These are phyloP conservation scores for Copromyces sp. DNA, from an alignment of 495 filamentous ascomycete genomes.

Conservation along the genomic window DNA sequence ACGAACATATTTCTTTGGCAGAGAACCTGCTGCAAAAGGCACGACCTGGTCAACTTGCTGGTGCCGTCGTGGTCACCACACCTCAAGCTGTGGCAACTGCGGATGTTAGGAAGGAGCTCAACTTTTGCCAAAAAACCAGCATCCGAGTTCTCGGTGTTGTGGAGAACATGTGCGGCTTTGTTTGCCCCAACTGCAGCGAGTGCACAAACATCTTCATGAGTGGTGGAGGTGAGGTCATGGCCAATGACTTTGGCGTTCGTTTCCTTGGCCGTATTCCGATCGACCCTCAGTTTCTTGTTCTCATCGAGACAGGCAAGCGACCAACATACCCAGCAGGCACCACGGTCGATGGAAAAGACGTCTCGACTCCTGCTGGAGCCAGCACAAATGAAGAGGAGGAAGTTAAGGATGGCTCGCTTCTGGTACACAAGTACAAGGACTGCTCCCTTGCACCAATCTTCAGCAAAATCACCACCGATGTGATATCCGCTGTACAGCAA, in stretches of 20 bases:
- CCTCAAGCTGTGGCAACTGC: conserved; percentile 89
- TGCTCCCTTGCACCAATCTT: conserved; percentile 72
- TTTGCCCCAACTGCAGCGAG: conserved; percentile 90
- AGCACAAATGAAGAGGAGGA: conserved; percentile 12
- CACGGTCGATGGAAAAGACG: conserved; percentile 36
- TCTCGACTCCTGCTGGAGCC: conserved; percentile 16
- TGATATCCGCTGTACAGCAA: conserved; percentile 10
- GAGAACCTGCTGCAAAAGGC: conserved; percentile 65
- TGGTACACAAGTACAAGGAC: conserved; percentile 69
- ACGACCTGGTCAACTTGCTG: conserved; percentile 51
- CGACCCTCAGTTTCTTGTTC: conserved; percentile 55
- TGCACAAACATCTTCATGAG: conserved; percentile 86
- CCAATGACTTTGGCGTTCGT: conserved; percentile 66
- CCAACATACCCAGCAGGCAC: conserved; percentile 42
- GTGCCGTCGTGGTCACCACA: conserved; percentile 91
- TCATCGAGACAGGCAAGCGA: conserved; percentile 42
- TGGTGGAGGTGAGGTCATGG: conserved; percentile 87
- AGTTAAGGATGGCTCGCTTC: conserved; percentile 39
- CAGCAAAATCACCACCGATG: conserved; percentile 42
- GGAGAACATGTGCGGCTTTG: conserved; percentile 96
- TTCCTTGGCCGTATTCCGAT: conserved; percentile 87
- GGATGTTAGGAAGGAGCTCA: conserved; percentile 92
- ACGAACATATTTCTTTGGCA: conserved; percentile 92
- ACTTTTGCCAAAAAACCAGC: conserved; percentile 83
- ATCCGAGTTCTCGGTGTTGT: conserved; percentile 79